Percentiles rank a stretch among this genome's conserved stretches.
These are phyloP conservation scores for Aspergillus oerlinghausenensis DNA, from an alignment of 2,329 filamentous ascomycete species.

Conservation along the genomic window DNA sequence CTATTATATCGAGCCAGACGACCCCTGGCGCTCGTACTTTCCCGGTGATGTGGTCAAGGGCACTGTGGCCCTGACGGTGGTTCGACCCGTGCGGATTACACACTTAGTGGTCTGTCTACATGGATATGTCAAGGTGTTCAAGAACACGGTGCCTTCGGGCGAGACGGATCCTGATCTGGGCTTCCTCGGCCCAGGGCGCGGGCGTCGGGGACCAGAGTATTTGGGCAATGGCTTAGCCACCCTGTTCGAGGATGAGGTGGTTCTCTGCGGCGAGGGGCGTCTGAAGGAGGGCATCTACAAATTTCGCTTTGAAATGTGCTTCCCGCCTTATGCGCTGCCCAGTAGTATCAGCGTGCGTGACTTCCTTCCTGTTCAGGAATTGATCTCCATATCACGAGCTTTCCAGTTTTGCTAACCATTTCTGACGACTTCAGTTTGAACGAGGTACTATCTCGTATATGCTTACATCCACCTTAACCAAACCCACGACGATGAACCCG, in stretches of 20 bases:
- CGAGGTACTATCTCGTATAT: conserved; percentile 89
- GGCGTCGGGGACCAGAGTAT: conserved; percentile 50
- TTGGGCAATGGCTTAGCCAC: conserved; percentile 62
- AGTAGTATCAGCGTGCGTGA: conserved; percentile 86
- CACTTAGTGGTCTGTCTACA: conserved; percentile 61
- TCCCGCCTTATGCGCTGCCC: conserved; percentile 57
- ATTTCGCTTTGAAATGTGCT: conserved; percentile 61
- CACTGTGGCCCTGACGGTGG: conserved; percentile 55
- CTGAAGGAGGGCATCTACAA: conserved; percentile 61
- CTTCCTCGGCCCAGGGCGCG: conserved; percentile 51
- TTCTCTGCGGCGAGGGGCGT: conserved; percentile 61
- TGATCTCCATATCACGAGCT: not conserved
- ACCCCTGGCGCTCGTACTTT: conserved; percentile 59
- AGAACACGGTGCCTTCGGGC: conserved; percentile 54
- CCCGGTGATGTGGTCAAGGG: conserved; percentile 61
- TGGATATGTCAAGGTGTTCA: conserved; percentile 62
- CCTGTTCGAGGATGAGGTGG: conserved; percentile 61
- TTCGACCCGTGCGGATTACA: conserved; percentile 58
- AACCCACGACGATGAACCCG: conserved; percentile 79
- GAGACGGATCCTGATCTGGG: conserved; percentile 49
- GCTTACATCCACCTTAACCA: conserved; percentile 82
- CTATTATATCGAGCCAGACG: conserved; percentile 58
- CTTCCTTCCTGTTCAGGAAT: conserved; percentile 1
- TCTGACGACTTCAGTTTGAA: conserved; percentile 65
- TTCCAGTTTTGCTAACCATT: conserved; percentile 5